Evolutionary conservation across 192 early-diverging fungal genomes (phyloP), one percentile per base, ranked within the genome.

Genomic region (Physocladia obscura): DNA sequence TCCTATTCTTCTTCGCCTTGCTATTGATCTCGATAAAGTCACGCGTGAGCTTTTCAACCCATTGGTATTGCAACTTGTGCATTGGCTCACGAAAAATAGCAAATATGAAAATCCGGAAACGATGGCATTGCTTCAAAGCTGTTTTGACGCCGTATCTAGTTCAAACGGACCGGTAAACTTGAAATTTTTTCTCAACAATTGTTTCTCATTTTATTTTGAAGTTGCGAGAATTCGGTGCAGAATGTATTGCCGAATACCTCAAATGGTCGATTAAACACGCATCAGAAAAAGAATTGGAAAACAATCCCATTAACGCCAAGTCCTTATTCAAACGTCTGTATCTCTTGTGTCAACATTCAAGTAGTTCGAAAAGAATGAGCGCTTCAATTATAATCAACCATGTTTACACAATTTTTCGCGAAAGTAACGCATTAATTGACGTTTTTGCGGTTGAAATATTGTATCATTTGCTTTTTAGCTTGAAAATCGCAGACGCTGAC

Each of bases 71-170:
- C 90, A 92, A 60, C 57, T 92, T 24, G 90, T 93, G 11, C 91
- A 92, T 54, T 93, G 91, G 91, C 73, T 92, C 40, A 91, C 91
- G 2, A 89, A 89, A 47, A 90, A 87, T 70, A 77, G 85, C 1
- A 82, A 85, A 62, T 88, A 86, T 57, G 91, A 93, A 62, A 91
- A 89, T 44, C 86, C 89, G 35, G 91, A 93, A 68, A 91, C 90
- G 0, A 85, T 93, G 57, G 78, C 80, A 0, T 68, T 93, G 13
- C 54, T 93, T 38, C 83, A 88, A 26, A 67, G 80, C 15, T 92
- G 91, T 62, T 67, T 93, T 47, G 89, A 90, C 49, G 89, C 87
- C 37, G 77, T 78, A 24, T 47, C 54, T 21, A 60, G 62, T 22
- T 27, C 48, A 29, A 67, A 73, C 52, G 79, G 79, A 26, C 49